Conservation (phyloP, 2,329 filamentous ascomycete species). For the Chrysoporthe puriensis region DNA sequence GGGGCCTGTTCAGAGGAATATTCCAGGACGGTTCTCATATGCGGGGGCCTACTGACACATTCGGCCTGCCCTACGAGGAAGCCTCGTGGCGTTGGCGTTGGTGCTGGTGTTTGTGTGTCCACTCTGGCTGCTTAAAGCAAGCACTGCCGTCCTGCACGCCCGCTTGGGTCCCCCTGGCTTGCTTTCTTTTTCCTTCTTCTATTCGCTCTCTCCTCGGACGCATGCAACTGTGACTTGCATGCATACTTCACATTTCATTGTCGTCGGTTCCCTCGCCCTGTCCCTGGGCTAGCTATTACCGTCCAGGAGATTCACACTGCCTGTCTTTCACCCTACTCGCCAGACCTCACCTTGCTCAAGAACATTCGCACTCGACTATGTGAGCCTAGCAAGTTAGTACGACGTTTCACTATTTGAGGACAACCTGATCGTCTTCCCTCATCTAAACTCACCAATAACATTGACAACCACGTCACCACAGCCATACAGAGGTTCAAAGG, state of each 20-base stretch:
- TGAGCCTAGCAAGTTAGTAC: background rate
- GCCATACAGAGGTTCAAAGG: background rate
- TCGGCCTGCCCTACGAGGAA: conserved; percentile 16
- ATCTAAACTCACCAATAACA: background rate
- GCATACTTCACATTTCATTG: conserved; percentile 13
- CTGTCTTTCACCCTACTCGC: background rate
- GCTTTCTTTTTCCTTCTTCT: conserved; percentile 3
- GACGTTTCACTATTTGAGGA: background rate
- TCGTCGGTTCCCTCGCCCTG: conserved; percentile 14
- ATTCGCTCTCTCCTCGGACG: conserved; percentile 22
- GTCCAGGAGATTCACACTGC: conserved; percentile 10
- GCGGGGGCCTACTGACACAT: conserved; percentile 5
- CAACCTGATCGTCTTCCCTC: background rate
- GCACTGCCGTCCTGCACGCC: conserved; percentile 14
- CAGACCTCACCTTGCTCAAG: background rate
- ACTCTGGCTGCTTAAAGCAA: conserved; percentile 28
- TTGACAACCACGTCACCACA: background rate
- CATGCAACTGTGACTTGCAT: conserved; percentile 26
- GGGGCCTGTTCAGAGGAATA: conserved; percentile 5
- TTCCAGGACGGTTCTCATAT: conserved; percentile 5
- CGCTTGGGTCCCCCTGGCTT: conserved; percentile 16
- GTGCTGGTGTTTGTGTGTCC: conserved; percentile 3
- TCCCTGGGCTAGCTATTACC: conserved; percentile 21
- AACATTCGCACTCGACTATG: background rate
- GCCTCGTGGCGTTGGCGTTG: conserved; percentile 13